These are phyloP conservation scores for Pleurotus ostreatus DNA, from an alignment of 768 basidiomycete species.

Conservation along the genomic window DNA sequence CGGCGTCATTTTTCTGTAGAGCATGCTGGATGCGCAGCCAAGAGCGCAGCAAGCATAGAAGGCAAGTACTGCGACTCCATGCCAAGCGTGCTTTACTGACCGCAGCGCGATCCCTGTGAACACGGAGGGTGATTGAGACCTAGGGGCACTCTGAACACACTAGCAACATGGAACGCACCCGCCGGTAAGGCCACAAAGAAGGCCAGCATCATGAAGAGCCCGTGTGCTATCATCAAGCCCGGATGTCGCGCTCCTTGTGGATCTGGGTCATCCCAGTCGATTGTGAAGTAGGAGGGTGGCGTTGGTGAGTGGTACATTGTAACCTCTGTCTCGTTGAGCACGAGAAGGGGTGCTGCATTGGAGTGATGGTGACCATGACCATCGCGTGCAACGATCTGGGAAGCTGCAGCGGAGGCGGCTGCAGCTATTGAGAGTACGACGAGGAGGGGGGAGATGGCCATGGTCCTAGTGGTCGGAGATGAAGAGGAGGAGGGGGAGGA, in stretches of 20 bases:
- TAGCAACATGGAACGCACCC: slow-evolving; percentile 42
- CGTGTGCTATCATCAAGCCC: slow-evolving; percentile 72
- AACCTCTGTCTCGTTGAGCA: slow-evolving; percentile 78
- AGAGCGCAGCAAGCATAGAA: slow-evolving; percentile 63
- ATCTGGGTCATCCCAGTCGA: slow-evolving; percentile 62
- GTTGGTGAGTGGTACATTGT: slow-evolving; percentile 61
- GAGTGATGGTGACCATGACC: slow-evolving; percentile 48
- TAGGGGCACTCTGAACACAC: not conserved
- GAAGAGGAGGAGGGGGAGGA: not conserved
- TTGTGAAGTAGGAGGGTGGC: slow-evolving; percentile 78
- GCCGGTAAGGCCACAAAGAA: slow-evolving; percentile 83
- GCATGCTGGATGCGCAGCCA: slow-evolving; percentile 61
- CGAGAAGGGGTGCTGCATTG: slow-evolving; percentile 45
- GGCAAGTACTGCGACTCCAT: slow-evolving; percentile 48
- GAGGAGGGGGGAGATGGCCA: not conserved
- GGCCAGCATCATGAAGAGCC: slow-evolving; percentile 68
- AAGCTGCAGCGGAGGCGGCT: slow-evolving; percentile 8
- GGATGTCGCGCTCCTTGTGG: slow-evolving; percentile 46
- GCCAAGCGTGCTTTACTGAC: slow-evolving; percentile 67
- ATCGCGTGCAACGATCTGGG: slow-evolving; percentile 19
- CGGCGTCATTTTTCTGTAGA: slow-evolving; percentile 79
- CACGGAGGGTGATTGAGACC: slow-evolving; percentile 1
- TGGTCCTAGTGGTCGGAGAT: not conserved
- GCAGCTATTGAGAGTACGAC: not conserved
- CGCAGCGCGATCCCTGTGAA: slow-evolving; percentile 72